Conservation (phyloP, 2,329 filamentous ascomycete species). For the Sporothrix variecibatus region DNA sequence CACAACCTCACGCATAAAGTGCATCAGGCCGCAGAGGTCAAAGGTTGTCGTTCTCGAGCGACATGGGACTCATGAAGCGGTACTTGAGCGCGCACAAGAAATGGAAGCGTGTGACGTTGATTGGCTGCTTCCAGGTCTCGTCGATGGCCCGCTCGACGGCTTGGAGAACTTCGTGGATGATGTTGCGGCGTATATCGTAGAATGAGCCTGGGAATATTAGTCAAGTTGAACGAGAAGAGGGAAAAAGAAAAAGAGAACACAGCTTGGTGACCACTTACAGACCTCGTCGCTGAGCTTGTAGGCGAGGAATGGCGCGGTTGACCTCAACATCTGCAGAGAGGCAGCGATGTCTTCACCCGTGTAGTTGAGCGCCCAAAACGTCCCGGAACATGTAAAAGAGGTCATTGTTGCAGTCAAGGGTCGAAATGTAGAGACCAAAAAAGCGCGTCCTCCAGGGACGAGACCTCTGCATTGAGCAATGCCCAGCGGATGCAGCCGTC, state of each 20-base stretch:
- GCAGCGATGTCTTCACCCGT: not conserved
- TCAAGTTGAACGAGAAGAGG: not conserved
- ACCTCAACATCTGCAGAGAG: not conserved
- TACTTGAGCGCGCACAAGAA: conserved; percentile 14
- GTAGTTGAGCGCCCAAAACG: not conserved
- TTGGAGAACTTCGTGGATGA: not conserved
- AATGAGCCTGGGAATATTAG: not conserved
- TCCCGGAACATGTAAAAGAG: not conserved
- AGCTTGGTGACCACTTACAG: not conserved
- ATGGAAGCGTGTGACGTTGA: not conserved
- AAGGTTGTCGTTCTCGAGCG: not conserved
- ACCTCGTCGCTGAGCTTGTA: not conserved
- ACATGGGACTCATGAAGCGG: not conserved
- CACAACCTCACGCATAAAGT: not conserved
- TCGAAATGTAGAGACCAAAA: not conserved
- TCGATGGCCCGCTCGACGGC: not conserved
- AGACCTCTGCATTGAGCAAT: not conserved
- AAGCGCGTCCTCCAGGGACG: not conserved
- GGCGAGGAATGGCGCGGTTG: not conserved
- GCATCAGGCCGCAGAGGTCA: not conserved
- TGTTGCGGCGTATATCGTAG: not conserved
- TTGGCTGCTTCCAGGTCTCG: not conserved
- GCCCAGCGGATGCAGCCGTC: not conserved
- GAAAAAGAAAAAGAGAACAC: not conserved
- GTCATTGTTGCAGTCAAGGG: not conserved